A percentile compares a stretch with the other conserved stretches of the same genome.
Evolutionary conservation across 2,329 filamentous ascomycete genomes (phyloP).

Genomic region (Graphiopsis chlorocephala): DNA sequence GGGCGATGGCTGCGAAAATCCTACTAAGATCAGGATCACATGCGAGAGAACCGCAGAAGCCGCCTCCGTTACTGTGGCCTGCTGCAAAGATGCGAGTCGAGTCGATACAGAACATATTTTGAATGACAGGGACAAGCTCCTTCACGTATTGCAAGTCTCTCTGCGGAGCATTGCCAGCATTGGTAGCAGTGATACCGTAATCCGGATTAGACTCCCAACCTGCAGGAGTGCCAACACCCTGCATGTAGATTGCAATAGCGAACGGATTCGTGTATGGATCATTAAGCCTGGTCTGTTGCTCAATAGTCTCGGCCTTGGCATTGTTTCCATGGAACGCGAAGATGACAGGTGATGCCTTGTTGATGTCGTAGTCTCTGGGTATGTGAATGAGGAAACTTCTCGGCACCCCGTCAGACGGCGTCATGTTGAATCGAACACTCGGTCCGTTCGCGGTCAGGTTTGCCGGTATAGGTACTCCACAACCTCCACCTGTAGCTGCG

Average conservation of each 20-base stretch:
- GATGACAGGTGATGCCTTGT: conserved; percentile 40
- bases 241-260: conserved; percentile 44
- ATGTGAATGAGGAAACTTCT: conserved; percentile 40
- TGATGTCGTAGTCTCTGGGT: conserved; percentile 38
- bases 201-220: conserved; percentile 23
- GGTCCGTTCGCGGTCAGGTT: conserved; percentile 23
- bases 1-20: conserved; percentile 49
- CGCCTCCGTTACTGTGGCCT: conserved; percentile 56
- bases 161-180: conserved; percentile 21
- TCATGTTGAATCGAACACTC: conserved; percentile 20
- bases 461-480: conserved; percentile 23
- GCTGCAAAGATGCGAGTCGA: conserved; percentile 43
- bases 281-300: conserved; percentile 43
- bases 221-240: conserved; percentile 28
- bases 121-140: conserved; percentile 40
- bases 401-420: conserved; percentile 26
- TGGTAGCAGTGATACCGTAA: background rate
- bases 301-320: conserved; percentile 37
- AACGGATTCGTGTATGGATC: conserved; percentile 43
- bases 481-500: conserved; percentile 25
- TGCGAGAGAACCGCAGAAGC: conserved; percentile 47
- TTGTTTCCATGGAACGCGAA: conserved; percentile 46
- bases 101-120: conserved; percentile 46
- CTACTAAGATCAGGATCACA: conserved; percentile 43
- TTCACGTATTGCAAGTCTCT: conserved; percentile 43